phyloP scores from a whole-genome alignment of 768 basidiomycete species.

The Naganishia kalamii region DNA sequence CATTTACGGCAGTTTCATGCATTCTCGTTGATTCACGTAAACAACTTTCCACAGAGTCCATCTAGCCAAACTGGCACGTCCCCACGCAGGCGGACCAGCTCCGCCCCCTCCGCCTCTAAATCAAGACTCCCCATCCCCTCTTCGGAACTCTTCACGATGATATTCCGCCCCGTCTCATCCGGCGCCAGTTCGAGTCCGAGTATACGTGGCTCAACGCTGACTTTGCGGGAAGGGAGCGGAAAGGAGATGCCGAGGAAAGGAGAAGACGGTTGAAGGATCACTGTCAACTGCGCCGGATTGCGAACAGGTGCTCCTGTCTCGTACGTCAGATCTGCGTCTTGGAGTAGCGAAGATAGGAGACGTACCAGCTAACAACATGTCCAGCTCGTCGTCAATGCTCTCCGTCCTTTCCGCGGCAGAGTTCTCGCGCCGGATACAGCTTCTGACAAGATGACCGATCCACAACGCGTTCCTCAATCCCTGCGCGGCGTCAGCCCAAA shows the following conservation, averaged over 20 bases:
- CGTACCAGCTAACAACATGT: not conserved
- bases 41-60: not conserved
- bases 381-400: conserved; percentile 3
- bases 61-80: conserved; percentile 5
- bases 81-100: not conserved
- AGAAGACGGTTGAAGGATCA: not conserved
- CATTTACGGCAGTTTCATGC: no score
- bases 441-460: not conserved
- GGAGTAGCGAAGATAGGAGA: not conserved
- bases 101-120: not conserved
- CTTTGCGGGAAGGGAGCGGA: not conserved
- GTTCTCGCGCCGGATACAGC: not conserved
- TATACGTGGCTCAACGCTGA: not conserved
- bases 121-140: not conserved
- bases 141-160: not conserved
- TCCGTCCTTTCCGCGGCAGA: not conserved
- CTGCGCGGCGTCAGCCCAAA: not conserved
- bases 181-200: not conserved
- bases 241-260: not conserved
- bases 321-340: no score
- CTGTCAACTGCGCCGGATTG: not conserved
- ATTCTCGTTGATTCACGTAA: not conserved
- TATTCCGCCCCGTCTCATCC: not conserved
- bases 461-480: not conserved
- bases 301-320: not conserved